Base-by-base conservation (phyloP, 1,284 basidiomycete species). In the Cryptococcus neoformans region DNA sequence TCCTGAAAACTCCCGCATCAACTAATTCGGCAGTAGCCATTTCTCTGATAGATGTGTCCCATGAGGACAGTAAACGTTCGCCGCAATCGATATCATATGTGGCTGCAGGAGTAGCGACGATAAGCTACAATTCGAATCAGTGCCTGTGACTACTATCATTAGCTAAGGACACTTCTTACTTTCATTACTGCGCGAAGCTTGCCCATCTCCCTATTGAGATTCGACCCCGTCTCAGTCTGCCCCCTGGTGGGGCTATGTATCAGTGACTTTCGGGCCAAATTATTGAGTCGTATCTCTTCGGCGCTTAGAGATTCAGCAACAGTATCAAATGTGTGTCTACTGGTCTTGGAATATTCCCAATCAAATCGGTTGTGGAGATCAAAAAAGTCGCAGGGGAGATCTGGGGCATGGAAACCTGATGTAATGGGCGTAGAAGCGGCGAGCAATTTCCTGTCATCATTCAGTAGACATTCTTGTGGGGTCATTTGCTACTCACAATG, bases 101-200 rank as follows among this genome's bases (percentile, higher is more conserved):
- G 51, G 86, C 86, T 56, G 80, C 79, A 0, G 88, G 85, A 0
- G 86, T 87, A 2, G 87, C 84, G 44, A 92, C 80, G 4, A 84
- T 82, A 86, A 92, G 88, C 90, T 90, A 48, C 6, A n/a, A 12
- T 6, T 45, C 11, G 1, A 17, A 41, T 50, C 46, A 50, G 42
- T 21, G 34, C 62, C 49, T 36, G 4, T 16, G 58, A 58, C 14
- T 42, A 28, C 28, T 3, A 28, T 28, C 28, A 28, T 28, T 28
- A 28, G 2, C 28, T 28, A 28, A 63, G 6, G 44, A 12, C 17
- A 10, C 1, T 17, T 37, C 67, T 49, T 65, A 87, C 89, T 83
- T 90, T 91, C 36, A 91, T 68, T 1, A 83, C 83, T 12, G 84
- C 80, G 62, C 90, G 86, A 1, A 87, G 85, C 7, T 87, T 68